Percentiles rank a stretch among this genome's conserved stretches.
Conservation (phyloP, 164 flowering plant species). For the Magnolia kwangsiensis region DNA sequence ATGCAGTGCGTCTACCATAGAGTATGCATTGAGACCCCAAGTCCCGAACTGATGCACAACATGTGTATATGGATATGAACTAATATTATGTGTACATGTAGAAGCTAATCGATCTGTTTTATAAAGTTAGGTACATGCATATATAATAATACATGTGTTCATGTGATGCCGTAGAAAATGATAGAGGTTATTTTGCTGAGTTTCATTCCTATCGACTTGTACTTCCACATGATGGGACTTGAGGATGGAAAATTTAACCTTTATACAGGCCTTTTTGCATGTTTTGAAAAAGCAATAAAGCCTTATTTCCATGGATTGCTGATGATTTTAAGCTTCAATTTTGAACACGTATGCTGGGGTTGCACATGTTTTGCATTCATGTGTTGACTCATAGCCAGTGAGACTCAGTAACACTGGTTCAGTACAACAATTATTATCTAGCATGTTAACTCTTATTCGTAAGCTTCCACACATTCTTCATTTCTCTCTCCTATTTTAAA, state of each 20-base stretch:
- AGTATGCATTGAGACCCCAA: no score
- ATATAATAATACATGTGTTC: background rate
- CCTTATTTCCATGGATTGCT: background rate
- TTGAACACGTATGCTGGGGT: no score
- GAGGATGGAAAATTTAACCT: background rate
- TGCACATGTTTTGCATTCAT: background rate
- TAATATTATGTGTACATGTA: no score
- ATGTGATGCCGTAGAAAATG: background rate
- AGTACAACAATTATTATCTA: background rate
- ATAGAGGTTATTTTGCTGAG: background rate
- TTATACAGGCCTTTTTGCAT: background rate
- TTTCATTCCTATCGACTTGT: background rate
- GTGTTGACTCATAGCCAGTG: background rate
- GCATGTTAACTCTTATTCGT: background rate
- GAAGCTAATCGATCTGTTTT: background rate
- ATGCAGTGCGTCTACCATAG: no score
- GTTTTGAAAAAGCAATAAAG: background rate
- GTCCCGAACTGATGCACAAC: no score
- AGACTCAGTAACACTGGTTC: background rate
- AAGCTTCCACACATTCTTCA: background rate
- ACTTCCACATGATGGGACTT: background rate
- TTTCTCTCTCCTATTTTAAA: no score
- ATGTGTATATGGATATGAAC: no score
- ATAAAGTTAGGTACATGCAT: background rate
- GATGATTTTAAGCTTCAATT: background rate